Evolutionary conservation across 192 early-diverging fungal species (phyloP), one percentile per base, ranked within the genome.

Genomic region (Gamsiella multidivaricata): DNA sequence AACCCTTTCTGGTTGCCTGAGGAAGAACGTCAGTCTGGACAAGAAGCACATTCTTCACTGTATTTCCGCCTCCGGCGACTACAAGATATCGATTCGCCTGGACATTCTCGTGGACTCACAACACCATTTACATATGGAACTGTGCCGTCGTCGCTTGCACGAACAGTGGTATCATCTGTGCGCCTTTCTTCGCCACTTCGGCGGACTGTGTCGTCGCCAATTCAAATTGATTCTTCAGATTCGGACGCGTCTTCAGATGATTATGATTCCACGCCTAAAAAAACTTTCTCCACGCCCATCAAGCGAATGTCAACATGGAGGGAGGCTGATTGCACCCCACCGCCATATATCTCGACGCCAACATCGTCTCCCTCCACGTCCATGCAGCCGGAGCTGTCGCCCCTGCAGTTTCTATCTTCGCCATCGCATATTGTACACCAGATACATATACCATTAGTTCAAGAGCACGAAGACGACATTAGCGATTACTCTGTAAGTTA

Each of bases 321-420:
- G n/a, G n/a, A n/a, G n/a, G n/a, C n/a, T n/a, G n/a, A n/a, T n/a
- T n/a, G n/a, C n/a, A n/a, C n/a, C n/a, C n/a, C n/a, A n/a, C n/a
- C n/a, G n/a, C n/a, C n/a, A n/a, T n/a, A n/a, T n/a, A 45, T 23
- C 49, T 52, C 9, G 5, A 63, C 49, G 36, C 61, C 61, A 63
- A 53, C 11, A 36, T 20, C 47, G 20, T 41, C 36, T 18, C 23
- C 43, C 37, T 0, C 52, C 22, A 31, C 26, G 26, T 49, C 37
- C 28, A 54, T 10, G n/a, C 52, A 33, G 26, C 36, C 51, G 50
- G 12, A 17, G 14, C 52, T 17, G 34, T 65, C 39, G 28, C 63
- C 52, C 18, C 32, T 54, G 51, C 52, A 43, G 18, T 54, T 65
- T 17, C 50, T 65, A 26, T 65, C 51, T 20, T 65, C 52, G 18